phyloP scores from a whole-genome alignment of 2,329 filamentous ascomycete species.

The Aspergillus transmontanensis region DNA sequence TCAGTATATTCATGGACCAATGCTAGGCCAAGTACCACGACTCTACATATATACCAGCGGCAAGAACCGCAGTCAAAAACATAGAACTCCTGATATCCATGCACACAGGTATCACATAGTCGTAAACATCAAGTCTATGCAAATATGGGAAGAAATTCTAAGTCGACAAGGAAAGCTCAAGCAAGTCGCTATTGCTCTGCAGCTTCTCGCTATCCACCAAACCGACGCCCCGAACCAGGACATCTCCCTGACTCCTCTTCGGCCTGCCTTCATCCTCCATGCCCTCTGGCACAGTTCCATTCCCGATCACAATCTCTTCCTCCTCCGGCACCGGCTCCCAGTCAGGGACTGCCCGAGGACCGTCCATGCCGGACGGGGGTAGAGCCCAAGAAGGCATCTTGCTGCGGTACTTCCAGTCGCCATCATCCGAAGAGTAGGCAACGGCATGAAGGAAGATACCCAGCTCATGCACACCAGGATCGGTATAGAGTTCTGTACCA shows the following conservation, averaged over 20 bases:
- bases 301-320: slow-evolving; percentile 44
- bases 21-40: neutral
- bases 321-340: slow-evolving; percentile 43
- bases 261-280: slow-evolving; percentile 26
- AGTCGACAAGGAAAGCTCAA: neutral
- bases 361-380: slow-evolving; percentile 71
- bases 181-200: neutral
- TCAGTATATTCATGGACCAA: neutral
- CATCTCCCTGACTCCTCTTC: slow-evolving; percentile 15
- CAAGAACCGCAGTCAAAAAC: neutral
- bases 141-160: neutral
- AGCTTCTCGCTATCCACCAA: slow-evolving; percentile 29
- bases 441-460: slow-evolving; percentile 92
- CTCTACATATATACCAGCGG: neutral
- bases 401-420: slow-evolving; percentile 85
- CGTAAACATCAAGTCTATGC: slow-evolving; percentile 1
- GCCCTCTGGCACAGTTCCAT: slow-evolving; percentile 33
- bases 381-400: slow-evolving; percentile 83
- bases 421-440: slow-evolving; percentile 81
- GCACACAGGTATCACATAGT: slow-evolving; percentile 1
- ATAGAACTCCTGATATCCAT: neutral
- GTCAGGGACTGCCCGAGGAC: slow-evolving; percentile 66
- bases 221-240: slow-evolving; percentile 38
- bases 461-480: slow-evolving; percentile 86
- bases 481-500: slow-evolving; percentile 86